Evolutionary conservation across 257 asterid species (phyloP), one percentile per base, ranked within the genome.

Genomic region (Solanum pinnatisectum): DNA sequence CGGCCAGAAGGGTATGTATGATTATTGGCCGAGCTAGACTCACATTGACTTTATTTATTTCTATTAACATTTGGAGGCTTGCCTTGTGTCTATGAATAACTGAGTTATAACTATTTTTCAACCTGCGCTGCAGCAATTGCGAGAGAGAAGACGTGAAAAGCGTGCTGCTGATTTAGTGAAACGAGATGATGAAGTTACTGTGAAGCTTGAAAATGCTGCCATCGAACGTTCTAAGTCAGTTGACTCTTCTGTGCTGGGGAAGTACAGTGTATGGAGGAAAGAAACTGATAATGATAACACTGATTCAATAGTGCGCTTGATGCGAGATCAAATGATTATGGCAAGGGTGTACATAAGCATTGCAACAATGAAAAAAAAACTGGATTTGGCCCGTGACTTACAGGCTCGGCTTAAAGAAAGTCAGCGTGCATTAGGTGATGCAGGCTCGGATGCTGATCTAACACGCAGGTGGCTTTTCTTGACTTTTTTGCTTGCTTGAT

Each of bases 271-370:
- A 89, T 97, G 99, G 99, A 93, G 99, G 94, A 97, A 88, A 93
- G 99, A 97, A 90, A 94, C 87, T 86, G 99, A 97, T 15, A 95
- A 93, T 86, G 99, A 97, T 88, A 97, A 97, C 90, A 18, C 98
- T 77, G 99, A 97, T 92, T 94, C 98, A 86, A 96, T 93, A 87
- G 97, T 97, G 37, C 98, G 98, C 56, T 90, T 97, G 93, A 95
- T 97, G 90, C 96, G 98, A 46, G 99, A 97, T 91, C 99, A 97
- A 93, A 91, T 95, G 95, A 97, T 97, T 84, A 94, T 97, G 98
- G 98, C 99, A 52, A 96, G 98, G 94, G 99, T 96, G 56, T 97
- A 97, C 89, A 76, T 91, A 87, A 95, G 98, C 92, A 94, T 97
- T 85, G 98, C 98, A 86, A 94, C 92, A 89, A 93, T 93, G 94